phyloP scores from a whole-genome alignment of 2,329 filamentous ascomycete species.

The Tolypocladium tropicale region DNA sequence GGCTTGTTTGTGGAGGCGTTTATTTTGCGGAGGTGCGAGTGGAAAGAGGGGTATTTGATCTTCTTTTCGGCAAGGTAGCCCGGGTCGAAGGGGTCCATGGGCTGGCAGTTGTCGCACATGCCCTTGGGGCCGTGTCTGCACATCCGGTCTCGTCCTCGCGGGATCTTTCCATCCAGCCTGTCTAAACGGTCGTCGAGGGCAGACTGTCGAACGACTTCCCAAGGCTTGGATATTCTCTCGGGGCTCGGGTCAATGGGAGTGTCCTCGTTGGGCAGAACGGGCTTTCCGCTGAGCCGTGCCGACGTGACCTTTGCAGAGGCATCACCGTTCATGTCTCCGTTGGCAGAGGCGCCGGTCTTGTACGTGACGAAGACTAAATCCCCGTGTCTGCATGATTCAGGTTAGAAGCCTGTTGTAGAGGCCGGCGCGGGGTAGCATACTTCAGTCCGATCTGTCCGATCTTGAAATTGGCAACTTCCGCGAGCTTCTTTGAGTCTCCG shows the following conservation, averaged over 20 bases:
- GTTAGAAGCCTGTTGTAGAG: conserved; percentile 9
- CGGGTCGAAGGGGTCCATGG: conserved; percentile 85
- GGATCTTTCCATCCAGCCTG: conserved; percentile 81
- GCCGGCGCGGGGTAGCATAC: conserved; percentile 23
- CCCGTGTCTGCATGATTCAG: conserved; percentile 53
- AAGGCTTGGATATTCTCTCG: conserved; percentile 35
- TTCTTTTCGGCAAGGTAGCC: conserved; percentile 88
- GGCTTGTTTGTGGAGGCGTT: conserved; percentile 96
- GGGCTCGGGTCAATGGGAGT: conserved; percentile 63
- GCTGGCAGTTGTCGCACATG: conserved; percentile 99
- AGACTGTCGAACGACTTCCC: conserved; percentile 87
- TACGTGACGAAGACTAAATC: conserved; percentile 86
- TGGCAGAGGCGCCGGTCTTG: conserved; percentile 40
- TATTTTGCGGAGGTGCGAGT: conserved; percentile 87
- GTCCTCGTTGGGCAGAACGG: conserved; percentile 59
- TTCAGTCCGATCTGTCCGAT: conserved; percentile 50
- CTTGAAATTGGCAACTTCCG: conserved; percentile 45
- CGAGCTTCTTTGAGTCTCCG: conserved; percentile 47
- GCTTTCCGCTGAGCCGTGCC: conserved; percentile 69
- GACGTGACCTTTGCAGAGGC: conserved; percentile 32
- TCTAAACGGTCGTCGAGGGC: conserved; percentile 79
- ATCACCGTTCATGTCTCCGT: conserved; percentile 23
- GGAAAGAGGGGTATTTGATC: conserved; percentile 97
- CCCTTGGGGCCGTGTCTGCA: conserved; percentile 92
- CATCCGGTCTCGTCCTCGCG: conserved; percentile 72